Percentiles rank a stretch among this genome's conserved stretches.
Evolutionary conservation across 2,329 filamentous ascomycete genomes (phyloP).

Genomic region (Fusarium humuli): DNA sequence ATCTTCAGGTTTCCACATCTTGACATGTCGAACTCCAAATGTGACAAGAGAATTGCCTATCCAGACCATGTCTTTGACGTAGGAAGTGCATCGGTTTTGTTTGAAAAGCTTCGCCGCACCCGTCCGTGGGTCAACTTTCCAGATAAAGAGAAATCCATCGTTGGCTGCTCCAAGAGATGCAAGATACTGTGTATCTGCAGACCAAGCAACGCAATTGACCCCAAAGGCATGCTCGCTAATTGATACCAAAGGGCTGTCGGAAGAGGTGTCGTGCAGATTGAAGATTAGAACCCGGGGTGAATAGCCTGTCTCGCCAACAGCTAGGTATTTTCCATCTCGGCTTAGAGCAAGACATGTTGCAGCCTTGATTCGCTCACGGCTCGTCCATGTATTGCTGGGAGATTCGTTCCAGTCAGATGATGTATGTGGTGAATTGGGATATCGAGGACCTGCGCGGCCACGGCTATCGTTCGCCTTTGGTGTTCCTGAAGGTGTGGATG

Average conservation of each 20-base stretch:
- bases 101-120: slow-evolving; percentile 83
- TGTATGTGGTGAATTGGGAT: slow-evolving; percentile 62
- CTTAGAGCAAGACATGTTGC: slow-evolving; percentile 92
- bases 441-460: slow-evolving; percentile 62
- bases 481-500: slow-evolving; percentile 64
- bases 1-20: slow-evolving; percentile 90
- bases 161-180: slow-evolving; percentile 90
- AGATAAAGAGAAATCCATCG: slow-evolving; percentile 93
- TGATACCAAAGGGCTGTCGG: slow-evolving; percentile 84
- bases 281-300: slow-evolving; percentile 92
- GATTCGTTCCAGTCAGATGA: slow-evolving; percentile 71
- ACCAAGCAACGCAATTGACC: slow-evolving; percentile 90
- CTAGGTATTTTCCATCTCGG: slow-evolving; percentile 85
- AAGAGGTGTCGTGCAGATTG: slow-evolving; percentile 81
- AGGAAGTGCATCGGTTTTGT: slow-evolving; percentile 91
- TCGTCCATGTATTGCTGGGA: slow-evolving; percentile 82
- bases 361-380: slow-evolving; percentile 91
- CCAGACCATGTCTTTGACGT: slow-evolving; percentile 89
- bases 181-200: slow-evolving; percentile 84
- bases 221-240: slow-evolving; percentile 92
- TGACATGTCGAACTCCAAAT: slow-evolving; percentile 90
- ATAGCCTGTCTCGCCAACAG: slow-evolving; percentile 96
- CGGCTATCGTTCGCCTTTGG: slow-evolving; percentile 73
- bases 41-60: slow-evolving; percentile 86
- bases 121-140: slow-evolving; percentile 85